A percentile compares a stretch with the other conserved stretches of the same genome.
phyloP scores from a whole-genome alignment of 176 grass and related monocot genomes.

The Eragrostis nindensis region DNA sequence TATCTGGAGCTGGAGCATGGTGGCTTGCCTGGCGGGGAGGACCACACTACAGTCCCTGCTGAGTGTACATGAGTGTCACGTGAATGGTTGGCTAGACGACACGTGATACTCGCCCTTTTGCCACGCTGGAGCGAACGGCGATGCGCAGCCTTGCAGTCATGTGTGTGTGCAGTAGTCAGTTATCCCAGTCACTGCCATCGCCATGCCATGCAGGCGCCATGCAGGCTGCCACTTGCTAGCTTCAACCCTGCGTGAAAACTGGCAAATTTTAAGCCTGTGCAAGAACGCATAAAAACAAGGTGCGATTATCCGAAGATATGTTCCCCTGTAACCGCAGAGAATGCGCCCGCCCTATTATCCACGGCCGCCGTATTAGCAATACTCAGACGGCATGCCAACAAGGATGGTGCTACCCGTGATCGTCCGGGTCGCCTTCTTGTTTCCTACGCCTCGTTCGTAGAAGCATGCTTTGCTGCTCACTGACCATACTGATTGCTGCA shows the following conservation, averaged over 20 bases:
- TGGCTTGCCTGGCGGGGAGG: neutral
- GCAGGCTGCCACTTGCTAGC: neutral
- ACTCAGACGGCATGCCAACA: neutral
- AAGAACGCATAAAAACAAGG: neutral
- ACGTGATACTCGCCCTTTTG: neutral
- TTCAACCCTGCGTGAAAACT: neutral
- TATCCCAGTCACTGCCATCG: neutral
- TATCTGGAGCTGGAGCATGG: neutral
- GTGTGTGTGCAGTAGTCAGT: neutral
- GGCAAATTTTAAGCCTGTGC: neutral
- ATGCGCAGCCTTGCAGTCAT: neutral
- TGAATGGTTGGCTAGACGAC: neutral
- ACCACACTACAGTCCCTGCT: neutral
- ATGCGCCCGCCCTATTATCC: neutral
- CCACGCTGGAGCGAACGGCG: neutral
- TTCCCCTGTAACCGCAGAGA: neutral
- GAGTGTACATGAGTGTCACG: neutral
- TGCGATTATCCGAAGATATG: neutral
- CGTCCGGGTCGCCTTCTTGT: neutral
- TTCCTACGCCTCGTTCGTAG: neutral
- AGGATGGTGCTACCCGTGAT: conserved; percentile 4
- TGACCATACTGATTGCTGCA: conserved; percentile 11
- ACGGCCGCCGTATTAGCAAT: no score
- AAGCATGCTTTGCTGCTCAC: neutral
- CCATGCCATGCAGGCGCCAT: neutral